These are phyloP conservation scores for Erythrobasidium hasegawianum DNA, from an alignment of 1,284 basidiomycete genomes.

Conservation along the genomic window DNA sequence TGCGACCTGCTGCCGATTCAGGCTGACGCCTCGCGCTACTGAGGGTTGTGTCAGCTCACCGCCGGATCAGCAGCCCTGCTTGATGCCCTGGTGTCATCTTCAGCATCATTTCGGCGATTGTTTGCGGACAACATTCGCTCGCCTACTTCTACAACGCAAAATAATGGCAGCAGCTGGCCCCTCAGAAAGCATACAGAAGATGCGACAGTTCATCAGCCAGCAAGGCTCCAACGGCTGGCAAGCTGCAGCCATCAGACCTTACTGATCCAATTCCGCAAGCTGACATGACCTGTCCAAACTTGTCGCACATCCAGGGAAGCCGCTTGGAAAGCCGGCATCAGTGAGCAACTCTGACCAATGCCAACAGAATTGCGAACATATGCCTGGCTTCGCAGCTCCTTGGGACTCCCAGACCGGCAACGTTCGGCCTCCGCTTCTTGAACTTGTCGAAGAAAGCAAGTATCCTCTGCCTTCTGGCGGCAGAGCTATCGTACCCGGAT, in stretches of 20 bases:
- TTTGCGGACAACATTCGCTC: too few relatives aligned
- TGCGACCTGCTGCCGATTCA: too few relatives aligned
- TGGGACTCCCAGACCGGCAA: conserved; percentile 24
- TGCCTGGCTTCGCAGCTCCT: conserved; percentile 6
- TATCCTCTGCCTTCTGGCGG: conserved; percentile 21
- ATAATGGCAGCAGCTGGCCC: conserved; percentile 12
- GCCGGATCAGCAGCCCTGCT: too few relatives aligned
- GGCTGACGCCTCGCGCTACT: too few relatives aligned
- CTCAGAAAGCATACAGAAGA: conserved; percentile 9
- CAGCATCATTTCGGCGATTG: too few relatives aligned
- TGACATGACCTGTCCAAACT: background rate
- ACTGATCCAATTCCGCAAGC: background rate
- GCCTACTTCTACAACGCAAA: background rate
- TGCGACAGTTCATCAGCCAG: conserved; percentile 16
- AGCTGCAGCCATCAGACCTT: background rate
- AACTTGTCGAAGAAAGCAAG: conserved; percentile 30
- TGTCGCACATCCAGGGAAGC: conserved; percentile 13
- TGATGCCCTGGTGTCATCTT: too few relatives aligned
- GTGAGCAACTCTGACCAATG: background rate
- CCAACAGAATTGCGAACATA: background rate
- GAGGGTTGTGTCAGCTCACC: too few relatives aligned
- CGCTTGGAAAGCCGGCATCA: conserved; percentile 29
- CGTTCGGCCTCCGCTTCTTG: conserved; percentile 24
- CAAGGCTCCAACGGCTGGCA: conserved; percentile 23
- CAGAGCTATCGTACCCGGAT: conserved; percentile 31